Conservation (phyloP, 2,329 filamentous ascomycete species). For the Fusarium austroafricanum region DNA sequence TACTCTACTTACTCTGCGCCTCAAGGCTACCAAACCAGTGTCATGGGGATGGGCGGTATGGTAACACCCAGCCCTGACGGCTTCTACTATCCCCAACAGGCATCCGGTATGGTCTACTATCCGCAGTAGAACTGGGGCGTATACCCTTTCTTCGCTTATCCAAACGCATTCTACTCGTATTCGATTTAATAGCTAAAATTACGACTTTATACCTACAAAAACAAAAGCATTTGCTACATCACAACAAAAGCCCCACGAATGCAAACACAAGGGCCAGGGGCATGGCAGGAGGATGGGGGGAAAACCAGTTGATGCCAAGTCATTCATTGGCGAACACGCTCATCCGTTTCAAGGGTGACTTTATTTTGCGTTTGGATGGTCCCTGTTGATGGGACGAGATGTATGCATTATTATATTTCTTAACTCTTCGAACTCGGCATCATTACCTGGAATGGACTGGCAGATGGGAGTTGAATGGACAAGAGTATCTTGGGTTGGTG, state of each 20-base stretch:
- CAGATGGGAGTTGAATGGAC: constrained; percentile 31
- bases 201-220: constrained; percentile 45
- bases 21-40: constrained; percentile 66
- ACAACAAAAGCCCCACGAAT: constrained; percentile 31
- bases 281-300: constrained; percentile 4
- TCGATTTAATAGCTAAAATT: constrained; percentile 50
- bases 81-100: constrained; percentile 76
- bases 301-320: constrained; percentile 3
- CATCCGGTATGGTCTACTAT: constrained; percentile 70
- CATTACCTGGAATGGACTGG: constrained; percentile 37
- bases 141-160: constrained; percentile 37
- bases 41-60: constrained; percentile 82
- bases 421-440: constrained; percentile 32
- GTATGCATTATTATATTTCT: constrained; percentile 32
- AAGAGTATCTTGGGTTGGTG: constrained; percentile 35
- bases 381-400: constrained; percentile 14
- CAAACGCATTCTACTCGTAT: constrained; percentile 44
- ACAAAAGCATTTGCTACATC: constrained; percentile 41
- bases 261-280: constrained; percentile 8
- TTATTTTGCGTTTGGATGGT: constrained; percentile 29
- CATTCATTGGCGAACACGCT: constrained; percentile 10
- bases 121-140: constrained; percentile 61
- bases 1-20: constrained; percentile 62
- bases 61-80: constrained; percentile 75
- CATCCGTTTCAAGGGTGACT: constrained; percentile 2